These are phyloP conservation scores for Perilla frutescens DNA, from an alignment of 257 asterid species.

Conservation along the genomic window DNA sequence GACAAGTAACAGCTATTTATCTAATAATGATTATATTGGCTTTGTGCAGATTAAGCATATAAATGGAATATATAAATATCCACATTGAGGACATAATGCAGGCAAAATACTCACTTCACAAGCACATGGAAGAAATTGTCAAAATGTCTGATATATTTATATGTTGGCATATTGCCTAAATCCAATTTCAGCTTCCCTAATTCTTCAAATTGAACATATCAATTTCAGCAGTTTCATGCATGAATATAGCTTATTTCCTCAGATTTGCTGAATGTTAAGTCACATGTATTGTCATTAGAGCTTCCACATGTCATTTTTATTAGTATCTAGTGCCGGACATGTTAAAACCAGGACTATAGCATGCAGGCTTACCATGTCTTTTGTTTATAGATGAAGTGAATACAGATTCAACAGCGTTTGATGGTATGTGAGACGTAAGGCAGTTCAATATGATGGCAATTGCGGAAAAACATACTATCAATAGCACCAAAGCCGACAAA, in stretches of 20 bases:
- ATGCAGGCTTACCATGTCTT: constrained; percentile 61
- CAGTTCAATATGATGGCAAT: constrained; percentile 67
- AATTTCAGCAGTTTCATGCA: neutral
- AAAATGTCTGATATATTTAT: neutral
- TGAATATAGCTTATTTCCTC: neutral
- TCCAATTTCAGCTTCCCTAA: neutral
- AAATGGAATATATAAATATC: neutral
- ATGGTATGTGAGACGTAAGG: constrained; percentile 60
- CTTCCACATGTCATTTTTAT: neutral
- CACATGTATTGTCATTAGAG: neutral
- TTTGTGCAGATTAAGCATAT: neutral
- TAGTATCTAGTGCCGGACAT: neutral
- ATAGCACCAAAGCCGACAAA: constrained; percentile 69
- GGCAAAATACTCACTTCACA: neutral
- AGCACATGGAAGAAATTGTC: neutral
- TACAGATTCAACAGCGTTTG: constrained; percentile 84
- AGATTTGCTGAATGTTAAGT: neutral
- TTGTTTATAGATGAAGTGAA: constrained; percentile 63
- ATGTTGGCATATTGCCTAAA: neutral
- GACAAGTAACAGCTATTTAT: neutral
- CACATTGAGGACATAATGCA: neutral
- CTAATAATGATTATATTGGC: neutral
- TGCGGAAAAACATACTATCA: constrained; percentile 79
- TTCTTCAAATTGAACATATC: neutral
- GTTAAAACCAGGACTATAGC: neutral